Percentiles rank a stretch among this genome's conserved stretches.
Evolutionary conservation across 1,139 yeast genomes (phyloP).

Genomic region (Yamadazyma friedrichii): DNA sequence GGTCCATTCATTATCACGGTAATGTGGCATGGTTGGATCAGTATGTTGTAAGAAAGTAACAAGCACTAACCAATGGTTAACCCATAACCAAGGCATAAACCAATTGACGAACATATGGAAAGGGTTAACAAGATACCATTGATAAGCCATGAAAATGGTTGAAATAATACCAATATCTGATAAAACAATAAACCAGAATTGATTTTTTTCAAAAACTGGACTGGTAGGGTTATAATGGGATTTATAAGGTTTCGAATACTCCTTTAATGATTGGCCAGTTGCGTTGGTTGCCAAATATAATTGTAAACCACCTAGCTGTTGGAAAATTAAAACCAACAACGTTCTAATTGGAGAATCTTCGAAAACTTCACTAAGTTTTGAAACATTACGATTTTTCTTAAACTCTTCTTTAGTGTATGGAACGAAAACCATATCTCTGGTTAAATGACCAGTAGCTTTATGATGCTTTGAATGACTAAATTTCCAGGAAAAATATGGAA

Average conservation of each 20-base stretch:
- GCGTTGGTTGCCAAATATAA: slow-evolving; percentile 66
- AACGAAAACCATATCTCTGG: slow-evolving; percentile 80
- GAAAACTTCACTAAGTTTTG: slow-evolving; percentile 53
- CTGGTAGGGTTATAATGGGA: slow-evolving; percentile 72
- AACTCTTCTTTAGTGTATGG: slow-evolving; percentile 66
- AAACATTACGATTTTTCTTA: slow-evolving; percentile 36
- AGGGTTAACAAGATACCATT: slow-evolving; percentile 66
- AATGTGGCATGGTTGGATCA: slow-evolving; percentile 78
- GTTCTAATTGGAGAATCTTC: slow-evolving; percentile 77
- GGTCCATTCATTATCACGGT: slow-evolving; percentile 72
- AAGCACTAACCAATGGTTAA: slow-evolving; percentile 87
- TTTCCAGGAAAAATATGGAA: slow-evolving; percentile 88
- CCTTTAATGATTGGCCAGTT: slow-evolving; percentile 70
- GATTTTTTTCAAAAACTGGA: slow-evolving; percentile 69
- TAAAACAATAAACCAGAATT: slow-evolving; percentile 66
- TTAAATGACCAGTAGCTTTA: slow-evolving; percentile 81
- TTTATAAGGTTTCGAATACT: slow-evolving; percentile 42
- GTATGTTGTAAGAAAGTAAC: slow-evolving; percentile 85
- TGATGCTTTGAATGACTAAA: slow-evolving; percentile 82
- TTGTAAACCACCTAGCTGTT: slow-evolving; percentile 79
- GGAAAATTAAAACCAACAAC: slow-evolving; percentile 53
- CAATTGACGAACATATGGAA: slow-evolving; percentile 68
- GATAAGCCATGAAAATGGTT: slow-evolving; percentile 55
- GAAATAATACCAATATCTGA: slow-evolving; percentile 70
- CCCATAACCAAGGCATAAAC: slow-evolving; percentile 76